Evolutionary conservation across 2,329 filamentous ascomycete genomes (phyloP).

Genomic region (Phaeoacremonium minimum): DNA sequence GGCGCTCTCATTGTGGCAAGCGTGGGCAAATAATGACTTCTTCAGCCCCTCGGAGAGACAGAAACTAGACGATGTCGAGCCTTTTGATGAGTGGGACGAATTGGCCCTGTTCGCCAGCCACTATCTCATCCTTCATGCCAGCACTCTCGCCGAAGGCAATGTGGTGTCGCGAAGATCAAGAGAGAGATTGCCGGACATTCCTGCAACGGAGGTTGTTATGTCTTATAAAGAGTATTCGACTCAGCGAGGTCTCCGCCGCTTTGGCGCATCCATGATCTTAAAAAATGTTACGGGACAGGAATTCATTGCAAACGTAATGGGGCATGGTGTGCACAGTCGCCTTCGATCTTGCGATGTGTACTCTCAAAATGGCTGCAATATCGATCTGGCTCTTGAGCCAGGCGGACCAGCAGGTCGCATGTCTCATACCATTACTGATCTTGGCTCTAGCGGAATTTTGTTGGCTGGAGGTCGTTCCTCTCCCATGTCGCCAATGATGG

Average conservation of each 20-base stretch:
- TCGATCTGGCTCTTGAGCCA: slow-evolving; percentile 7
- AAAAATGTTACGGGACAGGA: slow-evolving; percentile 32
- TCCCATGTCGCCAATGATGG: slow-evolving; percentile 61
- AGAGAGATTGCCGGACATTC: background rate
- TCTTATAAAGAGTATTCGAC: slow-evolving; percentile 30
- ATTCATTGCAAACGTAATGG: slow-evolving; percentile 40
- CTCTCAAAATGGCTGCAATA: slow-evolving; percentile 12
- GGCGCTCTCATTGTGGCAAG: slow-evolving; percentile 71
- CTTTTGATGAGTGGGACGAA: slow-evolving; percentile 96
- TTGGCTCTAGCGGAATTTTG: slow-evolving; percentile 55
- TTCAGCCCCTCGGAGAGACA: slow-evolving; percentile 55
- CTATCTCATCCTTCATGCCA: slow-evolving; percentile 74
- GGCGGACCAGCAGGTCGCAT: slow-evolving; percentile 47
- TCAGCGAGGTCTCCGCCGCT: slow-evolving; percentile 48
- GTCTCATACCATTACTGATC: slow-evolving; percentile 71
- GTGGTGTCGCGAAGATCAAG: background rate
- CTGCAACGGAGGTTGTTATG: slow-evolving; percentile 9
- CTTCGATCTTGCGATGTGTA: slow-evolving; percentile 49
- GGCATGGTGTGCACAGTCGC: slow-evolving; percentile 37
- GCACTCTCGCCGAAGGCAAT: slow-evolving; percentile 19
- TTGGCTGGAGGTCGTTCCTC: slow-evolving; percentile 77
- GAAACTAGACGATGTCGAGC: slow-evolving; percentile 66
- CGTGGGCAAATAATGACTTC: slow-evolving; percentile 71
- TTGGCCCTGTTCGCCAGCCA: slow-evolving; percentile 81
- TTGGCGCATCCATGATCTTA: slow-evolving; percentile 49